A percentile compares a stretch with the other conserved stretches of the same genome.
Conservation (phyloP, 1,139 yeast species). For the Candida sp. region DNA sequence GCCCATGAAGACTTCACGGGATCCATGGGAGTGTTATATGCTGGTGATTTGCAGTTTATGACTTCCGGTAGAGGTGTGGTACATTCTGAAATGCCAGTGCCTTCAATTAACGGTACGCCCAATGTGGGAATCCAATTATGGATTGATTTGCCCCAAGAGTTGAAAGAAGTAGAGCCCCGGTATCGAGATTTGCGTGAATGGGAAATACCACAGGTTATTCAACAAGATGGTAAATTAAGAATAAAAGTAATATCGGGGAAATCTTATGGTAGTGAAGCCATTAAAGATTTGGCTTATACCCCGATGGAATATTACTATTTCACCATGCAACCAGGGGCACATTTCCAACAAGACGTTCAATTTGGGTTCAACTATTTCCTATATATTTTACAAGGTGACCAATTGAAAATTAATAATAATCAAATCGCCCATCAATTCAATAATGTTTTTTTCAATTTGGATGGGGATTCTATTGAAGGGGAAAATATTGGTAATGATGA, state of each 20-base stretch:
- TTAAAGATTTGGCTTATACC: conserved; percentile 77
- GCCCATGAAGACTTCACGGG: conserved; percentile 96
- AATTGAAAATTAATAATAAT: conserved; percentile 41
- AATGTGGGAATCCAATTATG: conserved; percentile 82
- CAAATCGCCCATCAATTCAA: conserved; percentile 40
- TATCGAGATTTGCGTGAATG: conserved; percentile 72
- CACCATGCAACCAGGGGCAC: conserved; percentile 65
- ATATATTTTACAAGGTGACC: conserved; percentile 63
- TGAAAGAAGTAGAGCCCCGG: conserved; percentile 71
- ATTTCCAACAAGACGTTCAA: conserved; percentile 60
- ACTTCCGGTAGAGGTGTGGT: conserved; percentile 91
- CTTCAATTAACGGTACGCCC: conserved; percentile 47
- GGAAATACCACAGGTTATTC: conserved; percentile 65
- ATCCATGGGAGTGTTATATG: conserved; percentile 66
- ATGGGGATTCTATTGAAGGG: conserved; percentile 59
- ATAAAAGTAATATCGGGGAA: conserved; percentile 79
- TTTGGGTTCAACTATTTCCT: conserved; percentile 67
- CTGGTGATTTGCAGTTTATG: conserved; percentile 93
- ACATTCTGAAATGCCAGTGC: conserved; percentile 85
- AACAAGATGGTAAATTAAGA: conserved; percentile 63
- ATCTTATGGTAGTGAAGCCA: conserved; percentile 71
- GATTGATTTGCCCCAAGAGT: conserved; percentile 79
- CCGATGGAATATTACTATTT: conserved; percentile 78
- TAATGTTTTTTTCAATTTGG: conserved; percentile 62
- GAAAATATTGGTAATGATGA: conserved; percentile 20